Conservation (phyloP, 306 rosid species). For the Acacia acuminata region DNA sequence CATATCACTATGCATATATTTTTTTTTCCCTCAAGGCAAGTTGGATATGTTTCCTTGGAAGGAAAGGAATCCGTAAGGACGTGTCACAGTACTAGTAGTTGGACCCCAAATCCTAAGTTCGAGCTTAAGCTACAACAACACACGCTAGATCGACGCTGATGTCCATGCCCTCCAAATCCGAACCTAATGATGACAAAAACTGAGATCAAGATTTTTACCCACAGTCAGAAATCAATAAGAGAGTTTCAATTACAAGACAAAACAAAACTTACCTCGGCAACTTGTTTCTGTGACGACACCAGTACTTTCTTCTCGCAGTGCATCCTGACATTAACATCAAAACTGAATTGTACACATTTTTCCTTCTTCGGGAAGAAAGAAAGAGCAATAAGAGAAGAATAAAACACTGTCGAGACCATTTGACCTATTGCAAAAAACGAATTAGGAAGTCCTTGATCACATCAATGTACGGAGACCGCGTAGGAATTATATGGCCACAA, state of each 20-base stretch:
- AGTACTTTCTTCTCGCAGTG: neutral
- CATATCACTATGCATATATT: neutral
- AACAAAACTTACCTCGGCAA: constrained; percentile 52
- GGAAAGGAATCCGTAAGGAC: constrained; percentile 77
- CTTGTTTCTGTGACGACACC: constrained; percentile 67
- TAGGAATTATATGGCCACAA: constrained; percentile 83
- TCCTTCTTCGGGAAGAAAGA: neutral
- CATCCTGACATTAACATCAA: neutral
- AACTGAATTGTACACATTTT: neutral
- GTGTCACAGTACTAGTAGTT: constrained; percentile 33
- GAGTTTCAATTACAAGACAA: neutral
- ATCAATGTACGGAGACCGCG: constrained; percentile 76
- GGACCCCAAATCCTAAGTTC: neutral
- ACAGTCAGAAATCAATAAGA: constrained; percentile 7
- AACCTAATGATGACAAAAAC: constrained; percentile 2
- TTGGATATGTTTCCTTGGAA: neutral
- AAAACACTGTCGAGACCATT: neutral
- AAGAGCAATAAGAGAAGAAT: neutral
- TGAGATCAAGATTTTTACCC: neutral
- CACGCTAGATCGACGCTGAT: neutral
- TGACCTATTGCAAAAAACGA: constrained; percentile 44
- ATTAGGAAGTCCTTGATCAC: constrained; percentile 67
- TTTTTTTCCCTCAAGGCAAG: neutral
- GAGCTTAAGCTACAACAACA: neutral
- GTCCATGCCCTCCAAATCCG: neutral